Evolutionary conservation across 768 basidiomycete species (phyloP), one percentile per base, ranked within the genome.

Genomic region (Ephemerocybe angulata): DNA sequence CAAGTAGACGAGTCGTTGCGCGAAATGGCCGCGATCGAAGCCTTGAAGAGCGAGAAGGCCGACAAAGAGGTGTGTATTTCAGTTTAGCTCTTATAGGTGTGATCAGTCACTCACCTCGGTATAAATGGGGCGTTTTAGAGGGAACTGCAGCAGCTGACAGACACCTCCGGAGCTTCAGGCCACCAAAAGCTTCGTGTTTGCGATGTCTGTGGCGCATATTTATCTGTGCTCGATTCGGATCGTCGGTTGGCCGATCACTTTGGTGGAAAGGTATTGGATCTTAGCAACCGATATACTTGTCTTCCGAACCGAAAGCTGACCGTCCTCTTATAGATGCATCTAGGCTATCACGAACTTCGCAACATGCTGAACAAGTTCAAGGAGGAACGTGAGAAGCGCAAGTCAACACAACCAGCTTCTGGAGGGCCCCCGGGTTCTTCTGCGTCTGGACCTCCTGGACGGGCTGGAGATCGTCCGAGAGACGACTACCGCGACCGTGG

Each of bases 151-250:
- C 87, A 94, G 70, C 76, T 99, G 60, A 97, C 96, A 38, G 97
- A 99, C 68, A 98, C 93, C 28, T 96, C 95, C 37, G 97, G 97
- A 53, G 97, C 97, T 4, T 97, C 94, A 54, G 97, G 97, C n/a
- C 97, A 99, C 78, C 97, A 99, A 74, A 98, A 98, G 73, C 77
- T 99, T 63, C 88, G 97, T 58, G 97, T 99, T n/a, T 98, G 97
- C 76, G 97, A 99, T 76, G 95, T 98, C 27, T 99, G 97, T 69
- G 97, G 97, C 64, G 97, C 97, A n/a, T 98, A 98, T 78, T 82
- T 99, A 42, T 96, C 93, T 15, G 92, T 99, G 33, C 80, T 98
- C 46, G 97, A 99, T 73, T 98, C 96, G 55, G 97, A 99, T 77
- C 87, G 96, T 69, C 93, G 97, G 69, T 77, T 99, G 57, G 97